Evolutionary conservation across 2,329 filamentous ascomycete genomes (phyloP), one percentile per base, ranked within the genome.

Genomic region (Clarireedia paspali): DNA sequence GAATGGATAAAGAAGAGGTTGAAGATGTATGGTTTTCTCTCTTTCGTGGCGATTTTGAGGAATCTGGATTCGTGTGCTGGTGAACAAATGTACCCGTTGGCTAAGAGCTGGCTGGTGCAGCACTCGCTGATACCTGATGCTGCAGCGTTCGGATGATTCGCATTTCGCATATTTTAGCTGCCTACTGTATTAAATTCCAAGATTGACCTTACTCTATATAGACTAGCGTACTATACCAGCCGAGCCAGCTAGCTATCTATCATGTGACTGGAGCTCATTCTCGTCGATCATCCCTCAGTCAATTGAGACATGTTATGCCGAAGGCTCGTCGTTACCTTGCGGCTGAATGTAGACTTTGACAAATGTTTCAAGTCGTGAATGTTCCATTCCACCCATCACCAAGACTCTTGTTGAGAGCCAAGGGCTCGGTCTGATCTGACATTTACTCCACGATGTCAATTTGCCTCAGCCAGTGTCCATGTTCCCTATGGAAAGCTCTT

Each of bases 401-500:
- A 2, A 20, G 20, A 42, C 6, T 34, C 30, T 34, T 3, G 27
- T 36, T 15, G 17, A 26, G 30, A 34, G 7, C 10, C 7, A 7
- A 30, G 27, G 6, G 5, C 34, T 40, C 12, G 6, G 2, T 26
- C 15, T 24, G 9, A 26, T 15, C 3, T 34, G 44, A 10, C 7
- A 52, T 26, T 5, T 15, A 12, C 36, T 42, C 15, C 24, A 6
- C 26, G 15, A 6, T 20, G 23, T 2, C 34, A 34, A 34, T 34
- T 34, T 27, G 23, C 14, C 4, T 3, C 23, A 12, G 14, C 20
- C 42, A 15, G 14, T 24, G 9, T 39, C 1, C 26, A 38, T 20
- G n/a, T 26, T 30, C n/a, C 47, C 39, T 24, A 5, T 45, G 30
- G 47, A 51, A 46, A 45, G 53, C 47, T 56, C 53, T 47, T 56